These are phyloP conservation scores for Aspergillus ochraceus DNA, from an alignment of 2,329 filamentous ascomycete species.

Conservation along the genomic window DNA sequence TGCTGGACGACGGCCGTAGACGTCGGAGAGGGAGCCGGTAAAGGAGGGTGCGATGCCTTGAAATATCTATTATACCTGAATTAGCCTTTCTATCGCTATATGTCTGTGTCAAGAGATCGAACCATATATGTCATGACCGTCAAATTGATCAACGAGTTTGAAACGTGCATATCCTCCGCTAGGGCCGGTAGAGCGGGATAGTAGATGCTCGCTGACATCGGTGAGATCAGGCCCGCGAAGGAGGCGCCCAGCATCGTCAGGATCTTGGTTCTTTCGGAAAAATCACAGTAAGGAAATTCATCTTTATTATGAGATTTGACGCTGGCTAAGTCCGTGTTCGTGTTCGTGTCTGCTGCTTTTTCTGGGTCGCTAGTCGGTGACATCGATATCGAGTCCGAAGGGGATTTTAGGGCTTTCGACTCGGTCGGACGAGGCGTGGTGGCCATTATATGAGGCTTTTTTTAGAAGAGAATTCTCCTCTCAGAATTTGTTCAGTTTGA, in stretches of 20 bases:
- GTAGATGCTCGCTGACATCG: slow-evolving; percentile 32
- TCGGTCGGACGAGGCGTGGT: not conserved
- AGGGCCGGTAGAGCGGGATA: slow-evolving; percentile 33
- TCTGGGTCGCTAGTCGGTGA: not conserved
- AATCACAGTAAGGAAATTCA: slow-evolving; percentile 6
- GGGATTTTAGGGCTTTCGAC: not conserved
- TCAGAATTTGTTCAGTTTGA: too few species aligned
- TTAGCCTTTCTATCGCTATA: not conserved
- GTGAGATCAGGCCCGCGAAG: slow-evolving; percentile 18
- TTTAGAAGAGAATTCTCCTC: too few species aligned
- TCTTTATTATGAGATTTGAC: not conserved
- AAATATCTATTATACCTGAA: slow-evolving; percentile 43
- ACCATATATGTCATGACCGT: slow-evolving; percentile 52
- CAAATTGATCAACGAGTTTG: slow-evolving; percentile 45
- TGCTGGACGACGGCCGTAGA: slow-evolving; percentile 60
- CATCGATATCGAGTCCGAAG: not conserved
- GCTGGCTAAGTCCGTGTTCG: not conserved
- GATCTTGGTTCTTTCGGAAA: slow-evolving; percentile 6
- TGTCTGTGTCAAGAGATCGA: not conserved
- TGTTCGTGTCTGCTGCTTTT: not conserved
- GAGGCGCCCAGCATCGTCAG: slow-evolving; percentile 5
- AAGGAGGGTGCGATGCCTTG: slow-evolving; percentile 63
- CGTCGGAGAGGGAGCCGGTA: slow-evolving; percentile 63
- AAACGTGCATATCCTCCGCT: slow-evolving; percentile 39
- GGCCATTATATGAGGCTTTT: too few species aligned